These are phyloP conservation scores for Oryza longistaminata DNA, from an alignment of 176 grass and related monocot species.

Conservation along the genomic window DNA sequence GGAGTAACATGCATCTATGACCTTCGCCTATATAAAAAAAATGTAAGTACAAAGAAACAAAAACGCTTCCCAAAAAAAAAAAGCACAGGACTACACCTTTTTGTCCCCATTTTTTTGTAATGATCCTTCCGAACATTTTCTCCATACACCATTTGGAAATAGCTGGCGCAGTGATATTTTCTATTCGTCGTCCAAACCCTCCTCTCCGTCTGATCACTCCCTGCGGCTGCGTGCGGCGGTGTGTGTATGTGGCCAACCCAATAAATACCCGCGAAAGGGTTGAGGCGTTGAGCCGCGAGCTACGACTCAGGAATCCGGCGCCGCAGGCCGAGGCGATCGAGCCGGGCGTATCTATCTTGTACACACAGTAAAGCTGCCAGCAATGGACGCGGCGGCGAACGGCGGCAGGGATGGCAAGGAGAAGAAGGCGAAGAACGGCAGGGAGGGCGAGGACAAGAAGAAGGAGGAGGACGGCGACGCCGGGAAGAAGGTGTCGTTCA, in stretches of 20 bases:
- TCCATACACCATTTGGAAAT: background rate
- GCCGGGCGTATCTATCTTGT: background rate
- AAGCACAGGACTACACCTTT: background rate
- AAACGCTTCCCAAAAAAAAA: too few species aligned
- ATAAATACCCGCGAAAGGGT: slow-evolving; percentile 33
- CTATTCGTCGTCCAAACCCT: background rate
- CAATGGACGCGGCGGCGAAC: slow-evolving; percentile 31
- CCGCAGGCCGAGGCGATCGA: background rate
- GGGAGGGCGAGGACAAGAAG: slow-evolving; percentile 17
- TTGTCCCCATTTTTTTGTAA: background rate
- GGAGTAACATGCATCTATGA: background rate
- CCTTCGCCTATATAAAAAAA: background rate
- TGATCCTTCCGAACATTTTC: background rate
- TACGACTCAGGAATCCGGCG: background rate
- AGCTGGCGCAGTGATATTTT: background rate
- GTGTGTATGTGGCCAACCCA: background rate
- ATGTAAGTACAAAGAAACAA: background rate
- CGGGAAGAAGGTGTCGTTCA: slow-evolving; percentile 38
- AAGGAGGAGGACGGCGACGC: slow-evolving; percentile 11
- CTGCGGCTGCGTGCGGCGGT: background rate
- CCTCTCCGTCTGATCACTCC: too few species aligned
- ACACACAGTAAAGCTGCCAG: background rate
- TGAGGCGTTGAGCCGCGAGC: background rate
- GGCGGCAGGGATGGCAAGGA: slow-evolving; percentile 17
- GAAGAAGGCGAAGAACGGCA: background rate